Evolutionary conservation across 805 yeast genomes (phyloP), one percentile per base, ranked within the genome.

Genomic region (Peterozyma xylosa): DNA sequence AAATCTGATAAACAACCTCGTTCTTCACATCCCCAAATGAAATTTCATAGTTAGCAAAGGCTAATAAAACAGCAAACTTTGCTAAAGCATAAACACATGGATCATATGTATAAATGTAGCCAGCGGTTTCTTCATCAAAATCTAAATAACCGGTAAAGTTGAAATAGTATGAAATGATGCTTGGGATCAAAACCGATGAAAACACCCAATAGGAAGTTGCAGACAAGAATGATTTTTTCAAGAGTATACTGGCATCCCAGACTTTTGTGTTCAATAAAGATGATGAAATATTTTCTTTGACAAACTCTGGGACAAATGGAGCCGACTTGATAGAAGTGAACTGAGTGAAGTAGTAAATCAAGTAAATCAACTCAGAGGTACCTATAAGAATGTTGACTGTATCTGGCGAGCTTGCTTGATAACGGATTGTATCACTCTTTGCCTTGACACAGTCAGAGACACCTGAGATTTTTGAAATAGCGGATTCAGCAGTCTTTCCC

Each of bases 71-170:
- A 46, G 75, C 56, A 10, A 71, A 54, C 55, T 74, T 75, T 38
- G 70, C 51, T 47, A 76, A 59, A 14, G 76, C 62, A 53, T 68
- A 71, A 43, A 71, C 60, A 49, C 74, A 72, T 30, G 81, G 81
- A 57, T 76, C 82, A 55, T 49, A 66, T 37, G 57, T 56, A 60
- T 67, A 67, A 34, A 62, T 67, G 41, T 58, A 64, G 49, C 63
- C 65, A 43, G 60, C 53, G 21, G 56, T 59, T 40, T 64, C 57
- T 34, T 62, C 58, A 55, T 62, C 56, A 67, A 21, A 21, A 21
- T 21, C 27, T 21, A 21, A 21, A 21, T 21, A 21, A 21, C 27
- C 62, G 45, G 79, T 63, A 53, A 74, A 74, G 60, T 76, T 76
- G 52, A 76, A 52, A 60, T 73, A 76, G 60, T 72, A 76, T 14